A percentile compares a stretch with the other conserved stretches of the same genome.
phyloP scores from a whole-genome alignment of 176 grass and related monocot species.

The Melocanna baccifera region DNA sequence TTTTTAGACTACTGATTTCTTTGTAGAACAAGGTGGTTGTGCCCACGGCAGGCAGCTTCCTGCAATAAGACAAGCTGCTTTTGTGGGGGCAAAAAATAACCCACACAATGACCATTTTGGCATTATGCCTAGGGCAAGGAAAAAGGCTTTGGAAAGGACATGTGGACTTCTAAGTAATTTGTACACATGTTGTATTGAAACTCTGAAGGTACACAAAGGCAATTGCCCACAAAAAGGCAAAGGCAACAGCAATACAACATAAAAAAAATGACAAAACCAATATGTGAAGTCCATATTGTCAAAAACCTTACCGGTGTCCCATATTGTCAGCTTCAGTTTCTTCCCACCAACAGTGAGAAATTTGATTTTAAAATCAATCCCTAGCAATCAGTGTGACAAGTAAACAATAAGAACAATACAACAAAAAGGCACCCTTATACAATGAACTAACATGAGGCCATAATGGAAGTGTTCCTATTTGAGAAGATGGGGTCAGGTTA shows the following conservation, averaged over 20 bases:
- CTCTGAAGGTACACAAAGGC: neutral
- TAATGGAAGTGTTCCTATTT: neutral
- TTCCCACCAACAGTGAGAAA: constrained; percentile 65
- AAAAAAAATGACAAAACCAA: neutral
- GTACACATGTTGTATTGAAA: neutral
- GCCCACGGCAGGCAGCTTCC: neutral
- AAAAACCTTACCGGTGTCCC: constrained; percentile 77
- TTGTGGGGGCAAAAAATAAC: neutral
- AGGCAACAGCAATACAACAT: neutral
- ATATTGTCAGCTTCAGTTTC: constrained; percentile 95
- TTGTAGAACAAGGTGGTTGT: neutral
- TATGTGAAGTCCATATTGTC: neutral
- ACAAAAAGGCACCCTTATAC: neutral
- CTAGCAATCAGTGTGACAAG: constrained; percentile 25
- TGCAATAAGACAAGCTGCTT: neutral
- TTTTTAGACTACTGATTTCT: neutral
- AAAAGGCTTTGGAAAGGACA: neutral
- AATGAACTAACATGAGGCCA: neutral
- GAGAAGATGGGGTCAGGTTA: too few species aligned
- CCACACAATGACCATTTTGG: neutral
- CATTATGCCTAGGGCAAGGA: neutral
- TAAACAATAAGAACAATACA: neutral
- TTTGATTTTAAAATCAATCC: constrained; percentile 97
- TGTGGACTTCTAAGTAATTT: neutral
- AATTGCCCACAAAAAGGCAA: constrained; percentile 4